Evolutionary conservation across 805 yeast species (phyloP), one percentile per base, ranked within the genome.

Genomic region (Cyberlindnera meyerae): DNA sequence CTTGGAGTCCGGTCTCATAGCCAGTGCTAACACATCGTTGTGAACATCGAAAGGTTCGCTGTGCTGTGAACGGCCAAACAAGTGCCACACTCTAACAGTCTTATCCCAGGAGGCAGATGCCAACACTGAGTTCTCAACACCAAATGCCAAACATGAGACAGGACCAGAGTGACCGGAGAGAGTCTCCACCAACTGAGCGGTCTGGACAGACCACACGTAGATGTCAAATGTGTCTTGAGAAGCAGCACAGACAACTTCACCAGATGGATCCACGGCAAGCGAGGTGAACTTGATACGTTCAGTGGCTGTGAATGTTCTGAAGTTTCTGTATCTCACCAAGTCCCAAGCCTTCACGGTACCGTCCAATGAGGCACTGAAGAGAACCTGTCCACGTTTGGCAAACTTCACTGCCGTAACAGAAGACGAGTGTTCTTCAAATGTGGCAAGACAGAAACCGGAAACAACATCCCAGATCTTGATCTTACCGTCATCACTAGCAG

Each of bases 331-430:
- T 51, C 98, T 71, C 25, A 89, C 73, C 44, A 93, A 67, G 68
- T 93, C 98, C 95, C 96, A 93, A 0, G 98, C 98, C 51, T 97
- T 73, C 8, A 93, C 88, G 0, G 98, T 93, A 41, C 98, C 98
- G 64, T 93, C 98, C 42, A 89, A 65, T 0, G 97, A 90, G 1
- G 95, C 74, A 4, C 96, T 82, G 52, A 93, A 93, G 52, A 93
- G 62, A 0, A 93, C 96, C 54, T 87, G 90, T 0, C 97, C 97
- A 43, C 72, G 76, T 50, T 83, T 84, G 24, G 96, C 88, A 63
- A 93, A 89, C 50, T 75, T 82, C 11, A 93, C 81, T 4, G 81
- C 85, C 0, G 96, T 88, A 5, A 93, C 95, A 0, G 94, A 82
- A 1, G 95, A 77, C 2, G 84, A 73, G 54, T 93, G 98, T 50